Base-by-base conservation (phyloP, 1,139 yeast species). In the Geotrichum klebahnii region DNA sequence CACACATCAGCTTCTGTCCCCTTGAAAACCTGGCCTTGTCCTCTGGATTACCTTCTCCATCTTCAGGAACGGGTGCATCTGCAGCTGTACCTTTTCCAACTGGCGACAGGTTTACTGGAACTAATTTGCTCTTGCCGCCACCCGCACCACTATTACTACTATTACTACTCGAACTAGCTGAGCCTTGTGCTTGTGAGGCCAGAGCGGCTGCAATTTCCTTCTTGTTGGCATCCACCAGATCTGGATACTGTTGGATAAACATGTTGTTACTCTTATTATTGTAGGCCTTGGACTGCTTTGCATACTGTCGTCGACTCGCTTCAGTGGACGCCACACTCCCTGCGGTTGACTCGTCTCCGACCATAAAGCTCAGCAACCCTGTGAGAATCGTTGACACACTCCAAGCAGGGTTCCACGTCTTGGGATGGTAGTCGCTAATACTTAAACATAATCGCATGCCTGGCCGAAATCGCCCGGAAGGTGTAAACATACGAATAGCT, bases 341-440 rank as follows among this genome's bases (percentile, higher is more conserved):
- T 17, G 54, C 50, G 3, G 54, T 52, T n/a, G 33, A 33, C 41
- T 67, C 72, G 22, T 57, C 60, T 8, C 65, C 56, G 19, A 61
- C 63, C 96, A 89, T 89, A 62, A 89, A 89, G 62, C 95, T 84
- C 58, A 89, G 71, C 44, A 89, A 70, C 0, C 97, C 97, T 5
- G 82, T 85, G 59, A 89, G 73, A 20, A 89, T 89, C 0, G 96
- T 87, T 24, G 87, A 75, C 19, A 89, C 96, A 50, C 88, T 81
- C 97, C 97, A 89, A 3, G 95, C 88, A 1, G 97, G 96, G 66
- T 89, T 88, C 97, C 97, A 89, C 0, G 85, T 73, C 65, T 87
- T 92, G 6, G 96, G 97, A 61, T 90, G 97, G 67, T 81, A 89
- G 65, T 90, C 97, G 60, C 92, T 82, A 82, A 90, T 89, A 38